Evolutionary conservation across 768 basidiomycete species (phyloP), one percentile per base, ranked within the genome.

Genomic region (Pulveroboletus sp.): DNA sequence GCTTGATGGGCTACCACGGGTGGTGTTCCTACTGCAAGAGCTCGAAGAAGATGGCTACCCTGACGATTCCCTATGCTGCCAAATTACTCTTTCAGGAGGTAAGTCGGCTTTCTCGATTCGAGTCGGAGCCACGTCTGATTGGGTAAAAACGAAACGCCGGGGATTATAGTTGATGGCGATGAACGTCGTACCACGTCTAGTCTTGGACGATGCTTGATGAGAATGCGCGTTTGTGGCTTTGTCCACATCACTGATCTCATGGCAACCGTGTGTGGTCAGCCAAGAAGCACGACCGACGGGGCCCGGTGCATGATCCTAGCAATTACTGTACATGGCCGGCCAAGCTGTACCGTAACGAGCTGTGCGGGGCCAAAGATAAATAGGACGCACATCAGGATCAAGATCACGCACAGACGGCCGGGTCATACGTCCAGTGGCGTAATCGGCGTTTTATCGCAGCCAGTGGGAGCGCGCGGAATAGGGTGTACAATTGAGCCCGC

Each of bases 21-120:
- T 97, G 93, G 93, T 97, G 94, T 68, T 81, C 90, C n/a, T 92
- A 91, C 61, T 98, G 95, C 82, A 95, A 96, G 75, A 93, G 88
- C 60, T 93, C 92, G 39, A 96, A 97, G 72, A 86, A 87, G 65
- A 89, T 99, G 81, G 90, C 93, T 38, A 89, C 92, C 63, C 74
- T 99, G 55, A 94, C 90, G 16, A 93, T 99, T 47, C 95, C 95
- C 2, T 98, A 96, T 64, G 93, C 94, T 9, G 93, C 94, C 44
- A 97, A 98, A 68, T 61, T 93, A 51, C 71, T 93, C 23, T 93
- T 93, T 75, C 90, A 92, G 68, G 91, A 93, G 81, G 89, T 86
- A 57, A 22, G 79, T 63, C 24, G 29, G 36, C 3, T 44, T 13
- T 41, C 29, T 22, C 16, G 20, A 37, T 43, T 14, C 22, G 40